phyloP scores from a whole-genome alignment of 257 asterid genomes.

The Scutellaria baicalensis region DNA sequence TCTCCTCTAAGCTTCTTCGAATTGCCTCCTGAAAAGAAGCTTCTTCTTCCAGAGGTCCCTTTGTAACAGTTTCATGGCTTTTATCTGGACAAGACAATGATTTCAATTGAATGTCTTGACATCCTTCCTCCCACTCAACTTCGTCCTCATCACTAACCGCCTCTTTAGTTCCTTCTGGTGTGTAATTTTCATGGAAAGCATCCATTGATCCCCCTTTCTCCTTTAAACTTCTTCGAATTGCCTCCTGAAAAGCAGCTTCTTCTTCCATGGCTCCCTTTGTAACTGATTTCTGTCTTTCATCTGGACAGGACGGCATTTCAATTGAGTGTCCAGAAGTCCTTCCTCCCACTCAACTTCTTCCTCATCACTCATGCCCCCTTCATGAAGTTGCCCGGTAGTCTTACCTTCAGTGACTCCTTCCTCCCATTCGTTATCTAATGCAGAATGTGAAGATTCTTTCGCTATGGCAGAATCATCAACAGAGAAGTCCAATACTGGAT shows the following conservation, averaged over 20 bases:
- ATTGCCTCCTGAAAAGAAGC: constrained; percentile 81
- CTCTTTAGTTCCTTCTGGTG: constrained; percentile 21
- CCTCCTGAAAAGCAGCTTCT: constrained; percentile 70
- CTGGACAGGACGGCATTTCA: constrained; percentile 22
- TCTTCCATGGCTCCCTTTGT: constrained; percentile 61
- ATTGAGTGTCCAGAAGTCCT: constrained; percentile 35
- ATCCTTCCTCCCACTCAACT: constrained; percentile 81
- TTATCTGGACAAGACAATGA: constrained; percentile 27
- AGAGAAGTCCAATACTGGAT: constrained; percentile 36
- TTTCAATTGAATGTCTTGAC: constrained; percentile 33
- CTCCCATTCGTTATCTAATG: constrained; percentile 71
- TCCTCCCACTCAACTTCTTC: constrained; percentile 86
- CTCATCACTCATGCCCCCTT: constrained; percentile 37
- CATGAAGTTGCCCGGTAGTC: constrained; percentile 16
- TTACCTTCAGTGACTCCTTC: constrained; percentile 48
- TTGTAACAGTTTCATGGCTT: constrained; percentile 31
- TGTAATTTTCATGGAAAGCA: constrained; percentile 18
- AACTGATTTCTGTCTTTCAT: constrained; percentile 25
- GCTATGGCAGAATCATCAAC: constrained; percentile 26
- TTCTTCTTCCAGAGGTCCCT: constrained; percentile 73
- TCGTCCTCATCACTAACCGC: constrained; percentile 41
- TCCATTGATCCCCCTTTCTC: constrained; percentile 28
- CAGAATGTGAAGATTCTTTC: constrained; percentile 29
- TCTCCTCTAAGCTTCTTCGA: constrained; percentile 67
- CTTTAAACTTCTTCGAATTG: constrained; percentile 64